phyloP scores from a whole-genome alignment of 2,329 filamentous ascomycete species.

The Alternaria arborescens region DNA sequence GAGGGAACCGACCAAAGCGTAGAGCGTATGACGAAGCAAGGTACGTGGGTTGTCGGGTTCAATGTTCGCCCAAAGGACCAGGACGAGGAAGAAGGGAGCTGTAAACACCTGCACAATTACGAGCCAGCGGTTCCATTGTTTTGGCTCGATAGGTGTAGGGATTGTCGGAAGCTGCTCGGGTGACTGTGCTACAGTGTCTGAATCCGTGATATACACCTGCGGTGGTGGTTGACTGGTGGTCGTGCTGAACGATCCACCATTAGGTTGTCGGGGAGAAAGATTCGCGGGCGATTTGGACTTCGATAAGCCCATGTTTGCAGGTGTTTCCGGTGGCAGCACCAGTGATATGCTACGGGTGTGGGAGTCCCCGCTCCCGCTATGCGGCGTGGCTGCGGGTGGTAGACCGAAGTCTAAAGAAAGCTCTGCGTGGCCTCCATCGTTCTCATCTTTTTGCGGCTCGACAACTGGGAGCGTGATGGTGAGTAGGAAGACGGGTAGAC shows the following conservation, averaged over 20 bases:
- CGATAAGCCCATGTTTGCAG: constrained; percentile 10
- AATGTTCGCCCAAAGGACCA: constrained; percentile 77
- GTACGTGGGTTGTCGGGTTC: constrained; percentile 66
- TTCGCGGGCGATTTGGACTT: constrained; percentile 16
- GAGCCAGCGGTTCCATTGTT: constrained; percentile 91
- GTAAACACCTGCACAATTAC: constrained; percentile 85
- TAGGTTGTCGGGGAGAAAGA: background rate
- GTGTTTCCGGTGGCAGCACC: constrained; percentile 31
- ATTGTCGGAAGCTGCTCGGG: constrained; percentile 45
- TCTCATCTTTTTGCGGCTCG: constrained; percentile 67
- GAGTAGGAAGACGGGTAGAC: constrained; percentile 89
- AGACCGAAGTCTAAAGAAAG: constrained; percentile 43
- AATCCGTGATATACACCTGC: constrained; percentile 44
- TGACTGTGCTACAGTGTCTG: constrained; percentile 45
- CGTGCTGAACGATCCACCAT: constrained; percentile 20
- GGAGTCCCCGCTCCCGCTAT: constrained; percentile 26
- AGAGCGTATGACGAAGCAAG: constrained; percentile 63
- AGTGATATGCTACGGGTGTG: constrained; percentile 33
- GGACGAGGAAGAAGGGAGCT: constrained; percentile 81
- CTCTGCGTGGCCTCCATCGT: constrained; percentile 29
- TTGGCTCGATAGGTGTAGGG: constrained; percentile 40
- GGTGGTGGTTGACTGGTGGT: constrained; percentile 35
- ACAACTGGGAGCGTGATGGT: constrained; percentile 92
- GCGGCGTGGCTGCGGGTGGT: constrained; percentile 37
- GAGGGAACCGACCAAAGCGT: constrained; percentile 64